These are phyloP conservation scores for Eucalyptus dawsonii DNA, from an alignment of 345 rosid genomes.

Conservation along the genomic window DNA sequence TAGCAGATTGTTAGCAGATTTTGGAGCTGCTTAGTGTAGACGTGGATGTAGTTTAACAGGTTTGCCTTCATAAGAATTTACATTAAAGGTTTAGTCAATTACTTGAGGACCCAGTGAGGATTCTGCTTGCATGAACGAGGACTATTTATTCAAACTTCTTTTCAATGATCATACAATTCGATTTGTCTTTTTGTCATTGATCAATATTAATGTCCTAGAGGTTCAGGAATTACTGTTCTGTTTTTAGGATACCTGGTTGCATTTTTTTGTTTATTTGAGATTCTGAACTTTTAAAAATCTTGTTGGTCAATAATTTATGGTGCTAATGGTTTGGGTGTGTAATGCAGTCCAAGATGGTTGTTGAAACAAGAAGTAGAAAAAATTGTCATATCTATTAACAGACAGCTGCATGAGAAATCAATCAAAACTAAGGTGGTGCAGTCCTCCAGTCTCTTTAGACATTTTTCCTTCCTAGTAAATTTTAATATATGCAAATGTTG, in stretches of 20 bases:
- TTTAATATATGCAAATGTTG: not conserved
- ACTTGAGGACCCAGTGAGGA: not conserved
- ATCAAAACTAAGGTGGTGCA: constrained; percentile 75
- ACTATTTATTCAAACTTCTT: not conserved
- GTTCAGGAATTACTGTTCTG: not conserved
- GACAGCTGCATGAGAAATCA: constrained; percentile 88
- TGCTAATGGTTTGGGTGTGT: not conserved
- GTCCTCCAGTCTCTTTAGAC: not conserved
- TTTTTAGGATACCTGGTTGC: not conserved
- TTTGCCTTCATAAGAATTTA: not conserved
- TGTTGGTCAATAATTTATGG: not conserved
- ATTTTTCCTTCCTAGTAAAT: not conserved
- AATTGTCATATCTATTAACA: constrained; percentile 86
- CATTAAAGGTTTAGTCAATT: not conserved
- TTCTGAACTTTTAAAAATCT: not conserved
- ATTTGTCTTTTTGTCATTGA: not conserved
- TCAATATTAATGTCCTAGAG: not conserved
- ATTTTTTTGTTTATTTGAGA: not conserved
- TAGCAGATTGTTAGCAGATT: not conserved
- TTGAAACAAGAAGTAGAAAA: constrained; percentile 95
- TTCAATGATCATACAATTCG: not conserved
- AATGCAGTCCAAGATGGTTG: constrained; percentile 80
- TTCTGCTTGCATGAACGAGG: not conserved
- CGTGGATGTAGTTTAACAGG: not conserved
- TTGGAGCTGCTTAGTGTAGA: not conserved